Evolutionary conservation across 2,329 filamentous ascomycete genomes (phyloP).

Genomic region (Epichloe coenophiala): DNA sequence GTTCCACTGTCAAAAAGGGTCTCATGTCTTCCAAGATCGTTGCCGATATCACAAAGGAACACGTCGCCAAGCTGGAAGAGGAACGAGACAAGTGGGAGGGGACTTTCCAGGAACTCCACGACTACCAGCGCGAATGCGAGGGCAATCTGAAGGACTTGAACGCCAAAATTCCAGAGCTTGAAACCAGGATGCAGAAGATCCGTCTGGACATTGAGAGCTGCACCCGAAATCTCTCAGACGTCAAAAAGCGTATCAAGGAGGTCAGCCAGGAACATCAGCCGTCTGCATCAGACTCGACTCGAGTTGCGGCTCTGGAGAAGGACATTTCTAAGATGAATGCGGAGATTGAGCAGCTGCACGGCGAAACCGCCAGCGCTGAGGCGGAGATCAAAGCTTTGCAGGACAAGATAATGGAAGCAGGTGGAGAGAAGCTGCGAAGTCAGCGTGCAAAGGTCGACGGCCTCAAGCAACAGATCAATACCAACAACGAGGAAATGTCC

Average conservation of each 20-base stretch:
- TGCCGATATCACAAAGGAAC: conserved; percentile 75
- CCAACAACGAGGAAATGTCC: conserved; percentile 69
- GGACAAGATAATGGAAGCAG: conserved; percentile 96
- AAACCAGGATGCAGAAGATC: conserved; percentile 87
- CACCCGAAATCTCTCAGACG: conserved; percentile 70
- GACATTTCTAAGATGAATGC: conserved; percentile 62
- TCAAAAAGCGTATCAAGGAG: conserved; percentile 75
- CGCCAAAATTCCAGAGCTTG: conserved; percentile 67
- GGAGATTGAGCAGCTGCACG: conserved; percentile 66
- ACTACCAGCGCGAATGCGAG: conserved; percentile 72
- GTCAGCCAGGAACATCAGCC: conserved; percentile 68
- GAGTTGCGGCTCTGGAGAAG: conserved; percentile 60
- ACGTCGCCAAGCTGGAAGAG: conserved; percentile 73
- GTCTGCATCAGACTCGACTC: conserved; percentile 65
- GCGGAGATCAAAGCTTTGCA: conserved; percentile 86
- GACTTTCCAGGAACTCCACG: conserved; percentile 72
- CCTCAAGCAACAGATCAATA: conserved; percentile 72
- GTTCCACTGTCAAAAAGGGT: conserved; percentile 76
- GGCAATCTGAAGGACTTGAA: conserved; percentile 56
- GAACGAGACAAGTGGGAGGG: conserved; percentile 77
- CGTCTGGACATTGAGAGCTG: conserved; percentile 78
- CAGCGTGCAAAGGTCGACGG: conserved; percentile 87
- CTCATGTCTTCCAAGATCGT: conserved; percentile 94
- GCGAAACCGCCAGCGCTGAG: conserved; percentile 81
- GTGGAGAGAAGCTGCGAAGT: conserved; percentile 79